These are phyloP conservation scores for Quillaja saponaria DNA, from an alignment of 306 rosid species.

Conservation along the genomic window DNA sequence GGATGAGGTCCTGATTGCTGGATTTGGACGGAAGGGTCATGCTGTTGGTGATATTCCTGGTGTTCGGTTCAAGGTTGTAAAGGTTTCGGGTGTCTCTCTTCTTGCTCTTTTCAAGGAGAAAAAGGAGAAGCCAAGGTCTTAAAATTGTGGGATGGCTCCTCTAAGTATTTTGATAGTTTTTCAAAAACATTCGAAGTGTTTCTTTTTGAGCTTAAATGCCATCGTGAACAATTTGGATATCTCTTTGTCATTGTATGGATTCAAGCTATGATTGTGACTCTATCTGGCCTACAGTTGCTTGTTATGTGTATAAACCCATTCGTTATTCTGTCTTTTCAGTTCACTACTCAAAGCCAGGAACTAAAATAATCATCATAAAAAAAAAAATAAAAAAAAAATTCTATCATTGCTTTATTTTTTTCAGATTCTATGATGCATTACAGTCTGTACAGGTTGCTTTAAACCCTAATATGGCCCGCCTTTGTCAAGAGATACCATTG, in stretches of 20 bases:
- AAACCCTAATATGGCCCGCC: no score
- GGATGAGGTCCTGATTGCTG: conserved; percentile 88
- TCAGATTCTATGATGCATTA: no score
- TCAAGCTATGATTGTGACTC: neutral
- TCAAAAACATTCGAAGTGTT: conserved; percentile 6
- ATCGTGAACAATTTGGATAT: conserved; percentile 33
- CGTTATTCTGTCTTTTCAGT: no score
- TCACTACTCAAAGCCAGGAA: no score
- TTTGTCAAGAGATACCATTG: no score
- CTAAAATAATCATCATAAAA: no score
- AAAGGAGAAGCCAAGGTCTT: conserved; percentile 81
- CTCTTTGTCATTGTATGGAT: conserved; percentile 15
- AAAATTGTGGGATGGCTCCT: conserved; percentile 2
- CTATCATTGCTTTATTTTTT: no score
- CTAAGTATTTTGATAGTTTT: conserved; percentile 6
- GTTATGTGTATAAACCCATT: no score
- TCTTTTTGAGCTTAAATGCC: conserved; percentile 16
- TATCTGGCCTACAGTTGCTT: no score
- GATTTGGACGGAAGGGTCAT: conserved; percentile 77
- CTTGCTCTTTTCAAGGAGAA: conserved; percentile 87
- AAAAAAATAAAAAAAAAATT: no score
- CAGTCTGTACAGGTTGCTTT: no score
- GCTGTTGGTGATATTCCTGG: conserved; percentile 94
- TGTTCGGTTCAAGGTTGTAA: conserved; percentile 79
- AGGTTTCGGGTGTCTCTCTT: conserved; percentile 69